Evolutionary conservation across 1,139 yeast species (phyloP), one percentile per base, ranked within the genome.

Genomic region (Lodderomyces parapsilosis): DNA sequence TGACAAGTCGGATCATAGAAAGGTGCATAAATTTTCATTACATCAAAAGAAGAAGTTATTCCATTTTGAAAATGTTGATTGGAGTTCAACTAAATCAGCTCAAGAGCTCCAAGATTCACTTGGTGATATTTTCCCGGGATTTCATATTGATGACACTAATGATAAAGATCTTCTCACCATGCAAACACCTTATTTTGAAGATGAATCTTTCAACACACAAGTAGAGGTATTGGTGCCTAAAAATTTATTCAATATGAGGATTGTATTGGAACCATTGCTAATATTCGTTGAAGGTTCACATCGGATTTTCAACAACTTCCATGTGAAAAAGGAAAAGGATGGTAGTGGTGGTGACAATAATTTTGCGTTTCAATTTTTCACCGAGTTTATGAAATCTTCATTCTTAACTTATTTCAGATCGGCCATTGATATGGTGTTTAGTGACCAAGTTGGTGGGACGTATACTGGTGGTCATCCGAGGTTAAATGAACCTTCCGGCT

Each of bases 161-260:
- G 46, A 43, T 14, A 43, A 38, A 4, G 31, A 47, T 2, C 41
- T 49, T 6, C 56, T 53, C 19, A 42, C 55, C 4, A 32, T 39
- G 41, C 40, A 47, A 5, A 68, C 82, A 0, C 81, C 82, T 4
- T 84, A 78, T 53, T 76, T 86, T 39, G 80, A 82, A 42, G 79
- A 71, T 49, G 86, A 81, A 49, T 63, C 74, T 4, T 73, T 72
- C 49, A 71, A 66, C 50, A 72, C 80, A 11, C 74, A 74, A 50
- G 83, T 86, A 43, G 83, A 84, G 47, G 77, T 85, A 1, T 68
- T 91, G 36, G 87, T 87, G 1, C 83, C 86, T 0, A 81, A 89
- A 4, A 82, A 82, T 54, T 76, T 89, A n/a, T 82, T 86, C 63
- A 88, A 90, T 55, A 87, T 90, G 83, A 76, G 94, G 51, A 77